phyloP scores from a whole-genome alignment of 345 rosid species.

The Citrus trifoliata region DNA sequence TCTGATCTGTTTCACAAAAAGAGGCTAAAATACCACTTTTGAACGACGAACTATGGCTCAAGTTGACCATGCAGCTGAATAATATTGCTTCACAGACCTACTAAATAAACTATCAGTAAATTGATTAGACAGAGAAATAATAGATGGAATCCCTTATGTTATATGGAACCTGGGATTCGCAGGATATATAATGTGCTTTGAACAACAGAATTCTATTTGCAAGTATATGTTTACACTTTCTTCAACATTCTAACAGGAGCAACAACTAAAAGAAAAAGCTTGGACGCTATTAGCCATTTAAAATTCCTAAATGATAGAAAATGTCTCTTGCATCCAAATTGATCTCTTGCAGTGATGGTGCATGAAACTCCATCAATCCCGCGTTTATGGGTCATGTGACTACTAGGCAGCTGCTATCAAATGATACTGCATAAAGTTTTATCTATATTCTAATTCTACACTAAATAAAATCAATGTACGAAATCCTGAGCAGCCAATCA shows the following conservation, averaged over 20 bases:
- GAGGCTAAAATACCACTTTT: no score
- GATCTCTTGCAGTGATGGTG: background rate
- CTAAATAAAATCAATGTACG: background rate
- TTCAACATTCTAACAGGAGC: background rate
- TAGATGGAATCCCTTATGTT: background rate
- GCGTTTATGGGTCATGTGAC: background rate
- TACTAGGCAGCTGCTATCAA: no score
- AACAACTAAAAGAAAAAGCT: background rate
- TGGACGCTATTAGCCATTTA: background rate
- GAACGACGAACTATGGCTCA: background rate
- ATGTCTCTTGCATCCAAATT: background rate
- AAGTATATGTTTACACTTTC: background rate
- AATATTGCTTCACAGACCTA: background rate
- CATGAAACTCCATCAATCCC: background rate
- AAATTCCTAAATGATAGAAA: background rate
- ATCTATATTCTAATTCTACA: background rate
- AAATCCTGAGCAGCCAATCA: background rate
- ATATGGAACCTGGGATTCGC: background rate
- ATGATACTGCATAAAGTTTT: background rate
- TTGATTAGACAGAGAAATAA: no score
- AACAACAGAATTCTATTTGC: background rate
- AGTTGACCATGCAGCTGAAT: background rate
- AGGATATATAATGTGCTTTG: background rate
- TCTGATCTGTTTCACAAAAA: no score
- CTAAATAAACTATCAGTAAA: background rate